Evolutionary conservation across 148 eudicot species (phyloP).

Genomic region (Rheum nobile): DNA sequence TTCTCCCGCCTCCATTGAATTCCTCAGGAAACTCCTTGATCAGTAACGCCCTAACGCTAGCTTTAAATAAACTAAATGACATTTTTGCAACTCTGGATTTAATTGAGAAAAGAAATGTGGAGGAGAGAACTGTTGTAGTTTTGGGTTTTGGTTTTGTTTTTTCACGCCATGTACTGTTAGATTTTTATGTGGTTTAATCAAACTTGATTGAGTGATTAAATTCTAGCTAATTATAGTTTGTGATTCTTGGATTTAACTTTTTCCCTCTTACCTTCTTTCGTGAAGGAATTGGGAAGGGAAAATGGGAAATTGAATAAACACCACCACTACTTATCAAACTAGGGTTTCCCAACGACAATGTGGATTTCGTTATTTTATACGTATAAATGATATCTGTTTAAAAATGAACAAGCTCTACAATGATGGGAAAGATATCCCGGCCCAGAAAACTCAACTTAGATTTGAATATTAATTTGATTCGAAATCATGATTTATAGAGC

Average conservation of each 20-base stretch:
- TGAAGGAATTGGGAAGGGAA: too few relatives aligned
- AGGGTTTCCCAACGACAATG: not conserved
- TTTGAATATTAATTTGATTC: too few relatives aligned
- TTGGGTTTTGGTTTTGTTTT: not conserved
- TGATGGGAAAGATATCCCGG: too few relatives aligned
- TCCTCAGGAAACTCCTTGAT: constrained; percentile 51
- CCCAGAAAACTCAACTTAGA: too few relatives aligned
- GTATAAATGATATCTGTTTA: too few relatives aligned
- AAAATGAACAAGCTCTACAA: too few relatives aligned
- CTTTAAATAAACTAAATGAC: not conserved
- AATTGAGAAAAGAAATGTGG: too few relatives aligned
- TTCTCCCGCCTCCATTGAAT: constrained; percentile 55
- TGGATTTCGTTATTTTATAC: too few relatives aligned
- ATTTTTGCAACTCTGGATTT: not conserved
- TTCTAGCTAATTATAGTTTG: not conserved
- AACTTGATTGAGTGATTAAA: not conserved
- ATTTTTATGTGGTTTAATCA: not conserved
- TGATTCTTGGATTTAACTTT: not conserved
- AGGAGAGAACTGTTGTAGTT: not conserved
- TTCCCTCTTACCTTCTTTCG: too few relatives aligned
- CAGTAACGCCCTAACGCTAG: not conserved
- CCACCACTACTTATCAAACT: not conserved
- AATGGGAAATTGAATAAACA: not conserved
- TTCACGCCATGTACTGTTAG: not conserved
- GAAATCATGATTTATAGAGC: too few relatives aligned